Conservation (phyloP, 2,329 filamentous ascomycete genomes). For the Dryadomyces quercus-mongolicae region DNA sequence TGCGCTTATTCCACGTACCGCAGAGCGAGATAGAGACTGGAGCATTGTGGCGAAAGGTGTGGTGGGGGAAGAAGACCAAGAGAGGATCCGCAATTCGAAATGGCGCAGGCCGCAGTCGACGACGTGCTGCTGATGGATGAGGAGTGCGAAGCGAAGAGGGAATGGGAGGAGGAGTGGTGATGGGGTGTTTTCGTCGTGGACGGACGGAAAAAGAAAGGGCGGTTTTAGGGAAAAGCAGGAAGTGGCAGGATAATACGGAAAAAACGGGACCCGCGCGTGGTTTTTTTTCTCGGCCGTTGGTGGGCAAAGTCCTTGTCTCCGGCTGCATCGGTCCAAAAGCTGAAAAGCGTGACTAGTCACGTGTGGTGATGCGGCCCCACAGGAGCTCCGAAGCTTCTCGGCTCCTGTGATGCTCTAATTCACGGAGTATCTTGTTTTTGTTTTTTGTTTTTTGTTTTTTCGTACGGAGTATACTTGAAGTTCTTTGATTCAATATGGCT, state of each 20-base stretch:
- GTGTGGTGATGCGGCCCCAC: not conserved
- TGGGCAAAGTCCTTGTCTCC: not conserved
- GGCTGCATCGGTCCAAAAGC: not conserved
- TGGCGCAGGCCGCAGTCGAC: not conserved
- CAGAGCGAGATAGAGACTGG: conserved; percentile 40
- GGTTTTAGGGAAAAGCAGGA: conserved; percentile 6
- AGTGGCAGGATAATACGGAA: not conserved
- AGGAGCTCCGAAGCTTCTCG: not conserved
- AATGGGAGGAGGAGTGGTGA: not conserved
- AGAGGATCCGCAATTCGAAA: not conserved
- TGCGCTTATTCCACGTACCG: conserved; percentile 30
- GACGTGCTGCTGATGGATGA: not conserved
- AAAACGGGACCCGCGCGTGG: conserved; percentile 2
- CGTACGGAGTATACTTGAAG: too few species aligned
- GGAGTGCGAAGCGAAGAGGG: not conserved
- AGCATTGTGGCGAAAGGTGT: conserved; percentile 39
- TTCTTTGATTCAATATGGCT: too few species aligned
- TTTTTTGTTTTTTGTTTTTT: too few species aligned
- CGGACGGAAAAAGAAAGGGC: not conserved
- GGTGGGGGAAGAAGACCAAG: not conserved
- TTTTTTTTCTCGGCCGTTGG: conserved; percentile 2
- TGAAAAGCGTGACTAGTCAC: not conserved
- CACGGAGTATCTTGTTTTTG: too few species aligned
- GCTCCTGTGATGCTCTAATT: too few species aligned
- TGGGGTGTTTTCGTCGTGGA: not conserved